phyloP scores from a whole-genome alignment of 805 yeast species.

The Yamadazyma philogaea region DNA sequence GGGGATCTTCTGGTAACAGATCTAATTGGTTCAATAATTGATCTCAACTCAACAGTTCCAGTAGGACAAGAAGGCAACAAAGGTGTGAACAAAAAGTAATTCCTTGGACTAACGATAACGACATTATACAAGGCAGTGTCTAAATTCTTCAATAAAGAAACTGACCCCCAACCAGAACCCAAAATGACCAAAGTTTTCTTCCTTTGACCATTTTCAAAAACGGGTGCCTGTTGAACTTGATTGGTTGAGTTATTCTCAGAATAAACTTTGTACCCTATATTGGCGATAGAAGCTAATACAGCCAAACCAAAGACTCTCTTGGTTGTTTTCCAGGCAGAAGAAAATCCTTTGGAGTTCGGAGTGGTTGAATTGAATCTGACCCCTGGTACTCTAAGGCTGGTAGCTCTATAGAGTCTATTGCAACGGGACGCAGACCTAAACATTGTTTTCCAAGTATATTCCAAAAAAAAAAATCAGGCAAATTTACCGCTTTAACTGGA shows the following conservation, averaged over 20 bases:
- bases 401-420: background rate
- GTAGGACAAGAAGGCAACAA: slow-evolving; percentile 92
- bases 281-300: slow-evolving; percentile 54
- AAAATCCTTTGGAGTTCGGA: slow-evolving; percentile 17
- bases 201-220: slow-evolving; percentile 53
- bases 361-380: slow-evolving; percentile 14
- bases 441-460: background rate
- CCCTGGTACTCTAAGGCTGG: background rate
- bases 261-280: slow-evolving; percentile 52
- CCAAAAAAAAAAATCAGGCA: background rate
- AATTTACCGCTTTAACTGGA: slow-evolving; percentile 9
- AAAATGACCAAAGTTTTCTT: slow-evolving; percentile 74
- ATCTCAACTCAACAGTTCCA: slow-evolving; percentile 85
- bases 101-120: slow-evolving; percentile 87
- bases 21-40: slow-evolving; percentile 92
- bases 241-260: slow-evolving; percentile 58
- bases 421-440: slow-evolving; percentile 2
- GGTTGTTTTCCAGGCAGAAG: slow-evolving; percentile 47
- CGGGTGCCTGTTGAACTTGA: slow-evolving; percentile 59
- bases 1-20: slow-evolving; percentile 74
- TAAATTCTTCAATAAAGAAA: slow-evolving; percentile 75
- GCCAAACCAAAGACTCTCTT: slow-evolving; percentile 46
- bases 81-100: slow-evolving; percentile 95
- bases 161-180: slow-evolving; percentile 96
- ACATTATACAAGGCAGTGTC: slow-evolving; percentile 88